These are phyloP conservation scores for Papiliotrema flavescens DNA, from an alignment of 1,284 basidiomycete genomes.

Conservation along the genomic window DNA sequence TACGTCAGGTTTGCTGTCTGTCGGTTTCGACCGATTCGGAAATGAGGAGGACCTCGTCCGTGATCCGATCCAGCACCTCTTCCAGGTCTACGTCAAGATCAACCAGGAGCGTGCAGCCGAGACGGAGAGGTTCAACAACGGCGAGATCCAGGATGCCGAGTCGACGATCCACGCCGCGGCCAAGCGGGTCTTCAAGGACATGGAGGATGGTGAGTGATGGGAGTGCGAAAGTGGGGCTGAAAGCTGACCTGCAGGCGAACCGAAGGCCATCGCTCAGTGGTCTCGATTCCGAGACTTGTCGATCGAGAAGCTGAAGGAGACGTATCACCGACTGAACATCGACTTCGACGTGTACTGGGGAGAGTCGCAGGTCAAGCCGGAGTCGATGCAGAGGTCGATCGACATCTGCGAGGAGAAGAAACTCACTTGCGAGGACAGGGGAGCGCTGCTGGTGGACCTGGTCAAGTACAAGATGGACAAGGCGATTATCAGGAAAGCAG, in stretches of 20 bases:
- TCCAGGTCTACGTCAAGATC: slow-evolving; percentile 83
- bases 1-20: slow-evolving; percentile 69
- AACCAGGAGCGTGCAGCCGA: slow-evolving; percentile 69
- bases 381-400: slow-evolving; percentile 69
- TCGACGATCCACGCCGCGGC: slow-evolving; percentile 70
- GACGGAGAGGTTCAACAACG: slow-evolving; percentile 50
- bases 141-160: slow-evolving; percentile 33
- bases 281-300: slow-evolving; percentile 87
- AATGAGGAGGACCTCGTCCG: slow-evolving; percentile 74
- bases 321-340: slow-evolving; percentile 88
- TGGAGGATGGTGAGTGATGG: slow-evolving; percentile 72
- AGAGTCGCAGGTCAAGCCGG: slow-evolving; percentile 81
- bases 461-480: slow-evolving; percentile 85
- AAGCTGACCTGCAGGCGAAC: slow-evolving; percentile 56
- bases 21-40: slow-evolving; percentile 90
- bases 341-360: slow-evolving; percentile 92
- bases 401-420: slow-evolving; percentile 51
- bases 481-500: slow-evolving; percentile 84
- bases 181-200: slow-evolving; percentile 87
- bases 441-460: slow-evolving; percentile 75
- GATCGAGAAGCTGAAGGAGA: slow-evolving; percentile 84
- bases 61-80: slow-evolving; percentile 93
- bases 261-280: slow-evolving; percentile 81
- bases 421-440: slow-evolving; percentile 61
- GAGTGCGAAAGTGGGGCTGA: not conserved